Base-by-base conservation (phyloP, 768 basidiomycete genomes). In the Tubosaeta brunneosetosa region DNA sequence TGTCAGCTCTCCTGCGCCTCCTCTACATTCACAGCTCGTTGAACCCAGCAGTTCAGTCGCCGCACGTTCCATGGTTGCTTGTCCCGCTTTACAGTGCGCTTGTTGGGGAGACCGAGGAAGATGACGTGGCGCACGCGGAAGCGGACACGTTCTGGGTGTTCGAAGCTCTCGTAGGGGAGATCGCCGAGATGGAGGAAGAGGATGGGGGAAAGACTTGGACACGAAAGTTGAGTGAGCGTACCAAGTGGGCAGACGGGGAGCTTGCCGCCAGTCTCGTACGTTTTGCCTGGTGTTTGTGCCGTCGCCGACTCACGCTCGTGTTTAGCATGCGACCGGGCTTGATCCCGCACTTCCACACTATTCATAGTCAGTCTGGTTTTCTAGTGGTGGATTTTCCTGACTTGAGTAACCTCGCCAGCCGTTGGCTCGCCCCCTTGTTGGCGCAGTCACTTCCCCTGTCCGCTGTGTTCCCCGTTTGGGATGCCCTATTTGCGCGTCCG, bases 71-170 rank as follows among this genome's bases (percentile, higher is more conserved):
- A 2, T 84, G 87, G 31, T 65, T 90, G 10, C 74, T 91, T 11
- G 75, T 90, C 14, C 85, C 86, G 0, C 62, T 91, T 22, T 89
- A 88, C 65, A 76, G 77, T 8, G 80, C 79, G 0, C 70, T 89
- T 45, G 67, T 72, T 16, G 78, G 81, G 61, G 88, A 90, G 61
- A 73, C 82, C 1, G 78, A 86, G 16, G 67, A 76, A 0, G 77
- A 80, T 49, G 84, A 87, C 40, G 64, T 79, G 10, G 74, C 78
- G 0, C 86, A 90, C 64, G 77, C 77, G 5, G 89, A 91, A 66
- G 88, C 89, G 2, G 89, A 91, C 60, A 78, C 84, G 0, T 91
- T 91, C 65, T 91, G 88, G 89, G 61, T 90, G 5, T 86, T 91
- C 50, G 87, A 90, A 65, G 78, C 82, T 0, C 74, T 91, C 59